Percentiles rank a stretch among this genome's conserved stretches.
Conservation (phyloP, 75 land plant genomes). For the Picea sitchensis region DNA sequence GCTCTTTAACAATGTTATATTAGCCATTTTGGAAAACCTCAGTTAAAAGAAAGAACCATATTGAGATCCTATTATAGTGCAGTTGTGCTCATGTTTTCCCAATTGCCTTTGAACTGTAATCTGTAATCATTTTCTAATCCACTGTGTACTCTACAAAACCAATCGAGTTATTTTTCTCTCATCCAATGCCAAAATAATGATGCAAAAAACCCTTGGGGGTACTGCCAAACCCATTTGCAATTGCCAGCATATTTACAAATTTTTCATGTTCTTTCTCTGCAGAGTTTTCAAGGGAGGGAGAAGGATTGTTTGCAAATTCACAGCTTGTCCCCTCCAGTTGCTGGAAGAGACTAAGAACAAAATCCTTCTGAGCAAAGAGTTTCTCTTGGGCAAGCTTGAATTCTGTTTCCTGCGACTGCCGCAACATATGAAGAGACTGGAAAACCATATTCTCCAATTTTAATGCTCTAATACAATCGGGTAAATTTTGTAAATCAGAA, state of each 20-base stretch:
- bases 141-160: too few relatives aligned
- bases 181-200: not conserved
- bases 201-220: not conserved
- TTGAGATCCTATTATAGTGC: too few relatives aligned
- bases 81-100: too few relatives aligned
- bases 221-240: not conserved
- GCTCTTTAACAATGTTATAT: too few relatives aligned
- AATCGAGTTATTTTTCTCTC: too few relatives aligned
- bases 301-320: too few relatives aligned
- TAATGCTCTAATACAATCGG: not conserved
- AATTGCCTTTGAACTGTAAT: too few relatives aligned
- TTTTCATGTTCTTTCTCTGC: constrained; percentile 4
- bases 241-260: not conserved
- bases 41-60: too few relatives aligned
- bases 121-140: too few relatives aligned
- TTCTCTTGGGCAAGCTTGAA: not conserved
- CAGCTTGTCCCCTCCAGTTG: not conserved
- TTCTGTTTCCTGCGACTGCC: not conserved
- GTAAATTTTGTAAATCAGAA: not conserved
- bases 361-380: constrained; percentile 4
- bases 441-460: not conserved
- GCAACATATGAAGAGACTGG: not conserved
- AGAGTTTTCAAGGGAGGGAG: not conserved
- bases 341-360: not conserved
- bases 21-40: too few relatives aligned